phyloP scores from a whole-genome alignment of 371 early-diverging fungal species.

The Blakeslea trispora region DNA sequence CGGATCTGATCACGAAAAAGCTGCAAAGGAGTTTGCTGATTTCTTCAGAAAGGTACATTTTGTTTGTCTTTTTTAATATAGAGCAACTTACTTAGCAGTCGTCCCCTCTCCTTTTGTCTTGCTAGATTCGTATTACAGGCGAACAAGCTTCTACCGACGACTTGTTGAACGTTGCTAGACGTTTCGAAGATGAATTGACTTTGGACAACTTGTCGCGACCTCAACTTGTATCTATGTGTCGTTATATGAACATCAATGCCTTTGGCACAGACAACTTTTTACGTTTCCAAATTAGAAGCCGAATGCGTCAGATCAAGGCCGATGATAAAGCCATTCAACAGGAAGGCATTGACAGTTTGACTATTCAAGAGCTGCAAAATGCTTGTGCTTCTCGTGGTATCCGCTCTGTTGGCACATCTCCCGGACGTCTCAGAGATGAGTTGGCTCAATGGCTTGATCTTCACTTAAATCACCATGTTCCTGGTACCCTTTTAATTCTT shows the following conservation, averaged over 20 bases:
- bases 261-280: constrained; percentile 96
- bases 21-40: constrained; percentile 78
- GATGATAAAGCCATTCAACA: constrained; percentile 89
- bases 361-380: constrained; percentile 81
- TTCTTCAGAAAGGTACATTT: constrained; percentile 75
- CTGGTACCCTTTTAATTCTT: constrained; percentile 89
- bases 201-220: constrained; percentile 92
- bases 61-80: too few species aligned
- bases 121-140: constrained; percentile 83
- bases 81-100: too few species aligned
- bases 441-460: constrained; percentile 94
- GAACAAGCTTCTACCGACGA: constrained; percentile 84
- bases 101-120: too few species aligned
- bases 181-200: constrained; percentile 91
- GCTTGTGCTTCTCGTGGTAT: constrained; percentile 94
- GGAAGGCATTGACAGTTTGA: constrained; percentile 91
- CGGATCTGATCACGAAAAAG: constrained; percentile 57
- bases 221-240: constrained; percentile 92
- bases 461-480: constrained; percentile 89
- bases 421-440: constrained; percentile 85
- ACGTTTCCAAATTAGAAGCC: constrained; percentile 85
- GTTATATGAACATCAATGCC: constrained; percentile 91
- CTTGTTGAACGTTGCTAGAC: constrained; percentile 79
- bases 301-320: constrained; percentile 81
- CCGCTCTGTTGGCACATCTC: constrained; percentile 81